Base-by-base conservation (phyloP, 192 early-diverging fungal genomes). In the Entomortierella lignicola region DNA sequence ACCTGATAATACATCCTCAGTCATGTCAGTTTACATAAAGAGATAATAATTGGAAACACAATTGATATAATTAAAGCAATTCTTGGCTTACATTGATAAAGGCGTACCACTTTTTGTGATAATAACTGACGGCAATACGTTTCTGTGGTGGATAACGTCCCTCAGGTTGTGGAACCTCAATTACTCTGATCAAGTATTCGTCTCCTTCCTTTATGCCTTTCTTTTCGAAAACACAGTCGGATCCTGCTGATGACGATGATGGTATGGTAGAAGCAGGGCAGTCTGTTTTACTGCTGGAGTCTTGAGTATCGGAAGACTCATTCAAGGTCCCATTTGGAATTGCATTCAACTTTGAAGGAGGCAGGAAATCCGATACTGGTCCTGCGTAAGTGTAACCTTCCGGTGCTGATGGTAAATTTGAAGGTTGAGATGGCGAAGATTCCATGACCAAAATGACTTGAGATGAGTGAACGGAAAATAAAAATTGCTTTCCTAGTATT, bases 71-170 rank as follows among this genome's bases (percentile, higher is more conserved):
- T 25, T 11, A 34, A 34, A 32, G n/a, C 30, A 41, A 1, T 8
- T n/a, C n/a, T n/a, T 21, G 11, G 13, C 75, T 79, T 70, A 79
- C 75, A 61, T 79, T 79, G 43, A 79, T 20, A 29, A 79, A 79
- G 34, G 60, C 75, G 41, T 79, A 79, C 75, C 75, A 79, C 56
- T 79, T 79, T 37, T 57, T 41, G 41, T 61, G 75, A n/a, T 63
- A 79, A 41, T 61, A 54, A 44, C 48, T 79, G 21, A 79, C 54
- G 43, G 75, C 75, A 10, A 79, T 63, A 15, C 75, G 55, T 37
- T 66, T 79, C 48, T 52, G 47, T 0, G 75, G 75, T 13, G 75
- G 75, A 39, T 79, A 79, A 29, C 63, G 55, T 55, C 68, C 75
- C 8, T 42, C 66, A n/a, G 75, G 75, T 26, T 79, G 75, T n/a